Evolutionary conservation across 352 stramenopile species (phyloP).

Genomic region (Blastocystis sp.): DNA sequence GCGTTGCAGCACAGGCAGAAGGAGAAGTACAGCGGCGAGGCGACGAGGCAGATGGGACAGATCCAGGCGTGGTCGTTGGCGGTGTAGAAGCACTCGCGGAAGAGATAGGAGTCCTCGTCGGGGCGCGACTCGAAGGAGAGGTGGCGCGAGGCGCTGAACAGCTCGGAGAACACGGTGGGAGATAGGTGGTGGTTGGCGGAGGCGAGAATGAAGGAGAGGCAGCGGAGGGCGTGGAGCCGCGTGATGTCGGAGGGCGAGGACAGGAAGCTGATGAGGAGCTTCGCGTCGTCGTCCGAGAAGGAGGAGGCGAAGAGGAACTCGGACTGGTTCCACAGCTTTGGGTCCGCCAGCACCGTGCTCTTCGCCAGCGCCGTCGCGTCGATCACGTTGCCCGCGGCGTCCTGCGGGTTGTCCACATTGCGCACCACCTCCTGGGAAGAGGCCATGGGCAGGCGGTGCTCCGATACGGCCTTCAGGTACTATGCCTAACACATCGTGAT

Average conservation of each 20-base stretch:
- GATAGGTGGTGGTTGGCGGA: constrained; percentile 12
- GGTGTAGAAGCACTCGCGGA: constrained; percentile 36
- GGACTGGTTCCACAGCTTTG: constrained; percentile 34
- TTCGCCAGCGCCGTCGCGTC: background rate
- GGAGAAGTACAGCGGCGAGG: constrained; percentile 2
- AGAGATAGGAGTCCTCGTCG: constrained; percentile 1
- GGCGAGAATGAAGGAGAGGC: constrained; percentile 16
- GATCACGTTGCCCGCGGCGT: background rate
- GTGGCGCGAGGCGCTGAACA: background rate
- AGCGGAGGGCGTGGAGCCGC: constrained; percentile 1
- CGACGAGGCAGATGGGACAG: constrained; percentile 41
- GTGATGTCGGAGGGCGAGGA: constrained; percentile 7
- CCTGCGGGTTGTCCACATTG: background rate
- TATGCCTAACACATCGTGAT: background rate
- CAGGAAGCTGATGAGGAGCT: background rate
- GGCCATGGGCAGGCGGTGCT: background rate
- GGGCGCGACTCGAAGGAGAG: background rate
- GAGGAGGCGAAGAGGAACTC: background rate
- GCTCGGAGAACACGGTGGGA: background rate
- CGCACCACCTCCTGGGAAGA: constrained; percentile 17
- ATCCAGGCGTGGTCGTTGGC: constrained; percentile 14
- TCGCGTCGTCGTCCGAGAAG: constrained; percentile 2
- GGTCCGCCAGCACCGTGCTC: background rate
- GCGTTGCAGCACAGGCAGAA: constrained; percentile 35
- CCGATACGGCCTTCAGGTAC: background rate